phyloP scores from a whole-genome alignment of 805 yeast species.

The Candida broadrunensis region DNA sequence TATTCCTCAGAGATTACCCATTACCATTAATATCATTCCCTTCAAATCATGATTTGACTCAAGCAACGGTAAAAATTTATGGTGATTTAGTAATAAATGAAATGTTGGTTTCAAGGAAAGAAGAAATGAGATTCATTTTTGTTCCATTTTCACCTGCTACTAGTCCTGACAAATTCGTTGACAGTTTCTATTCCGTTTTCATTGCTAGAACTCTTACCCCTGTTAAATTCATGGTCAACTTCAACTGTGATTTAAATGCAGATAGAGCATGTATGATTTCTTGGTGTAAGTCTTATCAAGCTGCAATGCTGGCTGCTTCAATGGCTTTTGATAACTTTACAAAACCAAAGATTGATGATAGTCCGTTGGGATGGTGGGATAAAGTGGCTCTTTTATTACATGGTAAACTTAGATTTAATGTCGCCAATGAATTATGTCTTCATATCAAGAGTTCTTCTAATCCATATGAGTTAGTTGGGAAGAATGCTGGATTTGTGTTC shows the following conservation, averaged over 20 bases:
- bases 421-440: slow-evolving; percentile 53
- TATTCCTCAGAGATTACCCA: slow-evolving; percentile 54
- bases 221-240: slow-evolving; percentile 52
- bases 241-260: slow-evolving; percentile 45
- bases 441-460: slow-evolving; percentile 60
- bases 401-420: slow-evolving; percentile 47
- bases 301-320: slow-evolving; percentile 53
- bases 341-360: slow-evolving; percentile 43
- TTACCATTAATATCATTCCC: slow-evolving; percentile 56
- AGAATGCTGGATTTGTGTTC: slow-evolving; percentile 61
- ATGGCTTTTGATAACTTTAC: slow-evolving; percentile 42
- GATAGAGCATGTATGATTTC: slow-evolving; percentile 49
- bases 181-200: slow-evolving; percentile 55
- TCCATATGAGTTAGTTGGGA: slow-evolving; percentile 58
- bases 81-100: slow-evolving; percentile 60
- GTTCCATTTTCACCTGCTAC: slow-evolving; percentile 60
- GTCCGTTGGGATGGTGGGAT: slow-evolving; percentile 49
- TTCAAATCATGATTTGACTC: slow-evolving; percentile 16
- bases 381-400: slow-evolving; percentile 55
- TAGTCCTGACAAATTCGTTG: slow-evolving; percentile 26
- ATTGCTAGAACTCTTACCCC: slow-evolving; percentile 64
- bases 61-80: slow-evolving; percentile 25
- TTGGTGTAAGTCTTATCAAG: slow-evolving; percentile 64
- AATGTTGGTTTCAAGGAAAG: slow-evolving; percentile 40
- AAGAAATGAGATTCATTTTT: slow-evolving; percentile 47